Base-by-base conservation (phyloP, 441 rosid genomes). In the Jatropha podagrica region DNA sequence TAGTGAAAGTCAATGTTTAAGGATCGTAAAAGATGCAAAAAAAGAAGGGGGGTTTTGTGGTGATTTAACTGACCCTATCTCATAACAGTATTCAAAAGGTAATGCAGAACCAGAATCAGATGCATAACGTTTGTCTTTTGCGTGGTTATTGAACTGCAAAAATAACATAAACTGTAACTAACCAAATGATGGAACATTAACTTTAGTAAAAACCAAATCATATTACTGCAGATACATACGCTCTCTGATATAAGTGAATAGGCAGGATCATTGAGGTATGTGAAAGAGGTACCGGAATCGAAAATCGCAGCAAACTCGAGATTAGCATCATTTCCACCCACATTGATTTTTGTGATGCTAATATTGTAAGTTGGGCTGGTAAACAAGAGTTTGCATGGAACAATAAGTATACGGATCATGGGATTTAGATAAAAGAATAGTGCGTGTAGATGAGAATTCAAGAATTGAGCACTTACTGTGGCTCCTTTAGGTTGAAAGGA, bases 241-340 rank as follows among this genome's bases (percentile, higher is more conserved):
- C 79, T 85, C 74, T 89, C 81, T 56, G 98, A 54, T 56, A 95
- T 79, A 62, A 81, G 81, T 5, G 90, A 84, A 83, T 92, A 95
- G 54, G 98, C 89, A 9, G 89, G 96, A 78, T 89, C 88, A 26
- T 86, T 93, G 80, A 95, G 86, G 78, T 90, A 91, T 11, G 99
- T 93, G 68, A 93, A 93, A 3, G 97, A 92, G 75, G 97, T 95
- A 37, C 99, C 99, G 1, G 99, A 79, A 86, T 95, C 99, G 63
- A 95, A 92, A 80, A 93, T 88, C 78, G 97, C 93, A 82, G 73
- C 67, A 61, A 90, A 90, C 38, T 88, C 90, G 64, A 89, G 81
- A 89, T 90, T 83, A 0, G 52, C 41, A 13, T 82, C 76, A 40
- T 81, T 83, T 61, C 84, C 91, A 74, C 86, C 98, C 46, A 93